Base-by-base conservation (phyloP, 805 yeast genomes). In the Monosporozyma aerobia region DNA sequence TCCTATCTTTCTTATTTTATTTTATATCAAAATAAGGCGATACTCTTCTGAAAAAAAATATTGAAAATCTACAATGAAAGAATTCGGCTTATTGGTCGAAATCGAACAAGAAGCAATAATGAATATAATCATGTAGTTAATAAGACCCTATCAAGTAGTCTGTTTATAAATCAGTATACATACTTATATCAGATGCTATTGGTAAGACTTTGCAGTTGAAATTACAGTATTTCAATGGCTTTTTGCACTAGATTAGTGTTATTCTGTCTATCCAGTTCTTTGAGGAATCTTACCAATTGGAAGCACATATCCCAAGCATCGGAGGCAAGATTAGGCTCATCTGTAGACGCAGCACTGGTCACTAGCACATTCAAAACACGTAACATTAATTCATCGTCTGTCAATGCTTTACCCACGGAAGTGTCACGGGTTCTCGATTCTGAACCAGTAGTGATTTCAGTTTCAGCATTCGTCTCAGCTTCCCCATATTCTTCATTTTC, bases 301-400 rank as follows among this genome's bases (percentile, higher is more conserved):
- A 68, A 65, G 27, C 69, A 65, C 67, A 68, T 60, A 29, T 65
- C 69, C 71, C 71, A 68, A 3, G 61, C 60, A 11, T 65, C 69
- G 4, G 62, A 59, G 5, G 71, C 70, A 47, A 57, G 58, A 8
- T 51, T 53, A 13, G 54, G 53, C 29, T 61, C 64, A 4, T 57
- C 47, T 1, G 66, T 46, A 25, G 56, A 54, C 2, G 67, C 61
- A 3, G 70, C 71, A 48, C 64, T 61, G 22, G 59, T 55, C 7
- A 66, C 69, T 6, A 68, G 54, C 11, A 66, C 52, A 44, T 61
- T 54, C 29, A 68, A 44, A 13, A 68, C 65, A 51, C 62, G 60
- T n/a, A 65, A 47, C 62, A 68, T 63, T 51, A 68, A 51, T 13
- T 65, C 63, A 48, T 65, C 67, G 50, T 66, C 69, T 35, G 57